Evolutionary conservation across 495 filamentous ascomycete species (phyloP), one percentile per base, ranked within the genome.

Genomic region (Ascodesmis nigricans): DNA sequence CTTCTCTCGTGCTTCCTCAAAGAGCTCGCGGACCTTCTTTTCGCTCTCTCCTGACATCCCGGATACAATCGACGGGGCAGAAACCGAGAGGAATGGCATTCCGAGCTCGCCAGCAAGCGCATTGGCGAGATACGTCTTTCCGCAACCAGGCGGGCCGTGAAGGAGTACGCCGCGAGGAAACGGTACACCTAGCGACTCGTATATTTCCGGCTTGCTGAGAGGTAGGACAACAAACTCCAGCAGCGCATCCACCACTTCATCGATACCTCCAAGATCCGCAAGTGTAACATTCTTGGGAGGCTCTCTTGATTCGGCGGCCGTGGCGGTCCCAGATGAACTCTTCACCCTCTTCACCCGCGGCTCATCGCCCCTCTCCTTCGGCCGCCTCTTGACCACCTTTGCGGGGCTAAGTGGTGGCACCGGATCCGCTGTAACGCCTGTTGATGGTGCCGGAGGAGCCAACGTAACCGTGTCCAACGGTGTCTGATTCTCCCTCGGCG

Each of bases 1-100:
- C 35, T 83, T 65, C 35, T 69, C 66, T 51, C 76, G 78, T 0
- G 87, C 87, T 49, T 91, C 78, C 14, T 92, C 71, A 43, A 93
- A 93, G 36, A 82, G 63, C 36, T 93, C 83, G 20, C 84, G 65
- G 31, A 97, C 68, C 36, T 81, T 82, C 59, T 91, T 90, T 55
- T 97, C 87, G 0, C 80, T 91, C 47, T 93, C 84, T 43, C 84
- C 84, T 10, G 82, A 92, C 75, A 91, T 92, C 1, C 87, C 84
- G 11, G 78, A 80, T 0, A 95, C 73, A 11, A 93, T 65, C 0
- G 80, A 83, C 7, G 87, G 82, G 0, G 80, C 87, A 2, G 79
- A 80, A 9, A 95, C 71, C 2, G 81, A 69, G 33, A 95, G 74
- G 52, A 84, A 93, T 0, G 83, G 73, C 8, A 87, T 67, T 2